These are phyloP conservation scores for Populus alba DNA, from an alignment of 345 rosid genomes.

Conservation along the genomic window DNA sequence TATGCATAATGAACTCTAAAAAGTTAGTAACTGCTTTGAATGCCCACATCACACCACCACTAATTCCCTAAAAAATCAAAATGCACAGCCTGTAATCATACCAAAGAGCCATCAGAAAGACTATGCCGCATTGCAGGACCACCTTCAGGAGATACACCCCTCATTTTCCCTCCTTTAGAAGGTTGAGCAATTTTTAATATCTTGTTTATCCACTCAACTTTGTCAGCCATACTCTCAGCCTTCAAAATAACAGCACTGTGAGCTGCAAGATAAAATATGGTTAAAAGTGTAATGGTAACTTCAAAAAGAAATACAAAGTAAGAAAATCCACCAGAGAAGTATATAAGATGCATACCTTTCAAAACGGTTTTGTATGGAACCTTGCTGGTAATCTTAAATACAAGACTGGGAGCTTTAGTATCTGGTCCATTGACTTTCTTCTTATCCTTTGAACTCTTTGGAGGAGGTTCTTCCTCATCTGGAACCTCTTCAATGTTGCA, in stretches of 20 bases:
- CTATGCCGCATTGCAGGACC: slow-evolving; percentile 69
- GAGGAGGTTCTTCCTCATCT: slow-evolving; percentile 68
- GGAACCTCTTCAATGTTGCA: slow-evolving; percentile 76
- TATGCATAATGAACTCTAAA: neutral
- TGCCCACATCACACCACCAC: too few relatives aligned
- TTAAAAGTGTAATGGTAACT: neutral
- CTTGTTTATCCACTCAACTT: slow-evolving; percentile 81
- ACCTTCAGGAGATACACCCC: slow-evolving; percentile 38
- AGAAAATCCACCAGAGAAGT: neutral
- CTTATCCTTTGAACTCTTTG: slow-evolving; percentile 82
- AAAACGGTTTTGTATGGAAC: slow-evolving; percentile 89
- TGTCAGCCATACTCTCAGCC: slow-evolving; percentile 81
- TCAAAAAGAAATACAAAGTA: neutral
- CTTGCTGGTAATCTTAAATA: slow-evolving; percentile 77
- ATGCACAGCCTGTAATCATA: slow-evolving; percentile 37
- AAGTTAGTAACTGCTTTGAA: too few relatives aligned
- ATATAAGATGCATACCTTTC: slow-evolving; percentile 49
- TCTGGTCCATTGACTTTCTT: slow-evolving; percentile 79
- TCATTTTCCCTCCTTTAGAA: slow-evolving; percentile 60
- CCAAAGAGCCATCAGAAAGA: slow-evolving; percentile 92
- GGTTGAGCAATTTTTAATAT: slow-evolving; percentile 56
- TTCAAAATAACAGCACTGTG: slow-evolving; percentile 75
- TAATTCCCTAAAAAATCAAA: neutral
- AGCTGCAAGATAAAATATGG: slow-evolving; percentile 50
- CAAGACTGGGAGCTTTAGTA: slow-evolving; percentile 56